phyloP scores from a whole-genome alignment of 768 basidiomycete genomes.

The Lactarius psammicola region DNA sequence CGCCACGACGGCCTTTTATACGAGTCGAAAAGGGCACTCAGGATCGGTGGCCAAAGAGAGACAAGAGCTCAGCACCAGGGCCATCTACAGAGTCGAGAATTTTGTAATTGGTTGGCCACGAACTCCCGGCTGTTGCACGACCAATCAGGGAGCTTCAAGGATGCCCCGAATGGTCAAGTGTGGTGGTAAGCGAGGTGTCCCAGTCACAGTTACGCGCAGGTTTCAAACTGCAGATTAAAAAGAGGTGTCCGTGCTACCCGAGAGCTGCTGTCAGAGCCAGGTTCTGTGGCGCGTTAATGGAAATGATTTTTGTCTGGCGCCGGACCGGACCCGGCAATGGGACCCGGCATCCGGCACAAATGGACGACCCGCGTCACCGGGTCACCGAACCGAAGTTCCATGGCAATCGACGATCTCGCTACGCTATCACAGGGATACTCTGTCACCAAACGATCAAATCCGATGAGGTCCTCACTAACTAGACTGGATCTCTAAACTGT shows the following conservation, averaged over 20 bases:
- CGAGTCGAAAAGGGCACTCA: neutral
- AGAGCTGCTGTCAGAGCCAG: neutral
- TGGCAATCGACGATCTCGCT: too few species aligned
- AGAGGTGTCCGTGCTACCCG: neutral
- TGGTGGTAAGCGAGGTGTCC: neutral
- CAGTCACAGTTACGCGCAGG: neutral
- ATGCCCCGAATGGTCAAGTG: neutral
- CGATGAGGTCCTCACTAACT: too few species aligned
- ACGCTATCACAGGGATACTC: neutral
- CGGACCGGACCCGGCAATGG: neutral
- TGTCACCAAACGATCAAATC: neutral
- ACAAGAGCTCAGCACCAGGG: neutral
- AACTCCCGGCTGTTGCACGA: neutral
- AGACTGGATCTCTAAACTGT: neutral
- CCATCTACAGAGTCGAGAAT: neutral
- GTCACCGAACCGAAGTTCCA: too few species aligned
- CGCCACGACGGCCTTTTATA: slow-evolving; percentile 10
- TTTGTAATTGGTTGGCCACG: neutral
- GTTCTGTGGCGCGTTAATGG: too few species aligned
- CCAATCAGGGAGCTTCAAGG: neutral
- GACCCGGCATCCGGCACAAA: too few species aligned
- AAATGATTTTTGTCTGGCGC: neutral
- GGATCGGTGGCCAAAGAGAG: neutral
- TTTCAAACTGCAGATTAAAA: neutral
- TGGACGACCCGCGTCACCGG: too few species aligned